Percentiles rank a stretch among this genome's conserved stretches.
These are phyloP conservation scores for Fusarium decemcellulare DNA, from an alignment of 2,329 filamentous ascomycete genomes.

Conservation along the genomic window DNA sequence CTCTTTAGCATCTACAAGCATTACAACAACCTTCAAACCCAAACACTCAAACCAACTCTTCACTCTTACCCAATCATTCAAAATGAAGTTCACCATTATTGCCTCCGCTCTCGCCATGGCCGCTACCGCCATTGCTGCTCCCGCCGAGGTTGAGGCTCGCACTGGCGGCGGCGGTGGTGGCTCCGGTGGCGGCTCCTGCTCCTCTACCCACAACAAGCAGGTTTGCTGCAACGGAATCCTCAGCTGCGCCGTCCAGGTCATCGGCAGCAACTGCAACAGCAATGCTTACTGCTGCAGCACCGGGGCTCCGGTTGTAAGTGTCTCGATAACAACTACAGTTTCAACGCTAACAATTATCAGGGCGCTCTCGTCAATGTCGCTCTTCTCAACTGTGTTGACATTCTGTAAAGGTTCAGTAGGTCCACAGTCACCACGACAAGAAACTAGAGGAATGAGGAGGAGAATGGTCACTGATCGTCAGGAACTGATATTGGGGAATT, in stretches of 20 bases:
- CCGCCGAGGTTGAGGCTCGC: conserved; percentile 22
- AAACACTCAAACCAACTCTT: not conserved
- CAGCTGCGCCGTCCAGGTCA: conserved; percentile 18
- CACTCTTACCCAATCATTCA: conserved; percentile 11
- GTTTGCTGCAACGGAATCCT: conserved; percentile 28
- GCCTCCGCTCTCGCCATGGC: conserved; percentile 30
- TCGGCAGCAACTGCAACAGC: conserved; percentile 13
- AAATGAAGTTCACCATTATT: conserved; percentile 37
- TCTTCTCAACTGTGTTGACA: conserved; percentile 21
- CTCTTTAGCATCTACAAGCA: conserved; percentile 3
- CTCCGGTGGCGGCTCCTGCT: not conserved
- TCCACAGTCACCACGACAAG: not conserved
- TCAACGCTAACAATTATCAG: not conserved
- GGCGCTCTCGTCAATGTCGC: conserved; percentile 17
- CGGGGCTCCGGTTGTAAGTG: conserved; percentile 6
- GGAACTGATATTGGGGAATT: not conserved
- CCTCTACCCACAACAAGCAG: conserved; percentile 15
- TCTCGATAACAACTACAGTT: fast-evolving
- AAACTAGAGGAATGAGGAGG: not conserved
- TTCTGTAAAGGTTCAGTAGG: not conserved
- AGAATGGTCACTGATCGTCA: not conserved
- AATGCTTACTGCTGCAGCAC: conserved; percentile 19
- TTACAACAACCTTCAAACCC: not conserved
- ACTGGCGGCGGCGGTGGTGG: not conserved
- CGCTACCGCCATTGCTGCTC: conserved; percentile 26